Percentiles rank a stretch among this genome's conserved stretches.
Evolutionary conservation across 2,329 filamentous ascomycete genomes (phyloP).

Genomic region (Catunica adiposa): DNA sequence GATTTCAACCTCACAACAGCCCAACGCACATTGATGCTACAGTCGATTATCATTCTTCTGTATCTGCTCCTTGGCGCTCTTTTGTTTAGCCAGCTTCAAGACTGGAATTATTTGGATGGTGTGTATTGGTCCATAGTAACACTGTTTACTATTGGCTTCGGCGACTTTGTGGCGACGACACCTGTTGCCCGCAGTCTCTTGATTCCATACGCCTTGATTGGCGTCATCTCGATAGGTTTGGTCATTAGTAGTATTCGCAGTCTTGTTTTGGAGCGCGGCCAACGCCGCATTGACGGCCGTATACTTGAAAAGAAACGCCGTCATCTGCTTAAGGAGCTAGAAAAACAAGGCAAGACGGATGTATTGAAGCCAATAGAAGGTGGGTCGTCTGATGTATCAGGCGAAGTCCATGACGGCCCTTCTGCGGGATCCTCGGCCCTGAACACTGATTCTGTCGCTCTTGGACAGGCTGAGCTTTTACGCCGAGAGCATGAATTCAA

Average conservation of each 20-base stretch:
- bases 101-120: constrained; percentile 60
- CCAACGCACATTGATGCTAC: constrained; percentile 76
- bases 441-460: no score
- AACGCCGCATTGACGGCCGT: constrained; percentile 35
- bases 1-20: constrained; percentile 64
- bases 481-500: constrained; percentile 56
- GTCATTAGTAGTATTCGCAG: constrained; percentile 66
- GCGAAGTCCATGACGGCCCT: no score
- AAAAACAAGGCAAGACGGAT: constrained; percentile 28
- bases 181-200: constrained; percentile 51
- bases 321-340: constrained; percentile 29
- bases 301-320: constrained; percentile 44
- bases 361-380: constrained; percentile 34
- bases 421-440: no score
- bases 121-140: constrained; percentile 67
- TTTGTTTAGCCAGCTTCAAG: constrained; percentile 56
- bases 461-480: constrained; percentile 33
- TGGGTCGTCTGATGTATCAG: no score
- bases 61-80: constrained; percentile 66
- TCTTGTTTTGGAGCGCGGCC: constrained; percentile 41
- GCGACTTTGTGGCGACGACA: constrained; percentile 34
- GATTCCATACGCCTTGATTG: constrained; percentile 69
- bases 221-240: constrained; percentile 70
- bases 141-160: constrained; percentile 47
- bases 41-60: constrained; percentile 71